Evolutionary conservation across 768 basidiomycete genomes (phyloP), one percentile per base, ranked within the genome.

Genomic region (Amanita pallidorosea): DNA sequence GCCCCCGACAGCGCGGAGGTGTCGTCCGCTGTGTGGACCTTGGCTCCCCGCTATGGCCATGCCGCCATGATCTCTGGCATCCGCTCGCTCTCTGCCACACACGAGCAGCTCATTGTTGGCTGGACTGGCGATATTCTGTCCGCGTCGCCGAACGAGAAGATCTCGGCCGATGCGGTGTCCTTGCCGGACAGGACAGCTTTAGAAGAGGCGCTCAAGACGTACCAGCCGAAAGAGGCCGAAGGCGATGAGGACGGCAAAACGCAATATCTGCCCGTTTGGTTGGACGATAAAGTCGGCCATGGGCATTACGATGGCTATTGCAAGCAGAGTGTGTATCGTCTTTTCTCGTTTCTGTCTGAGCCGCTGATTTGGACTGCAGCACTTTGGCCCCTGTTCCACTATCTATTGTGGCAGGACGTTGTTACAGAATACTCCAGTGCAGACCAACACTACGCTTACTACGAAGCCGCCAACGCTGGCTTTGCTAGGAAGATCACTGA

Each of bases 351-450:
- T 12, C 25, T 4, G 23, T 13, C 4, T 22, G 38, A 18, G 33
- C 49, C 44, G 34, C 13, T 36, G 35, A 17, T 18, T 34, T 42
- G 47, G 20, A 38, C 17, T 15, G 46, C 20, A 95, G 92, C 84
- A 35, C 81, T 99, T 40, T 99, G 95, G 94, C 95, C 95, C 1
- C 71, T 97, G 37, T 96, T 98, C 79, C 96, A 98, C 69, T 98
- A 98, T 64, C 80, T 98, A 51, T 83, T 97, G 50, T 96, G 94
- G 88, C 93, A 95, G 65, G 96, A 98, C 63, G 90, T 93, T 53
- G 87, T 88, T 7, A 85, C 85, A 23, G 89, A 92, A 59, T 87
- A 88, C 57, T 82, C 87, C 1, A 86, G 86, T 3, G 91, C 90
- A 25, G 90, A 92, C 62, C 72, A 78, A 2, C 74, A 88, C 60